Conservation (phyloP, 2,329 filamentous ascomycete genomes). For the Fusarium torulosum region DNA sequence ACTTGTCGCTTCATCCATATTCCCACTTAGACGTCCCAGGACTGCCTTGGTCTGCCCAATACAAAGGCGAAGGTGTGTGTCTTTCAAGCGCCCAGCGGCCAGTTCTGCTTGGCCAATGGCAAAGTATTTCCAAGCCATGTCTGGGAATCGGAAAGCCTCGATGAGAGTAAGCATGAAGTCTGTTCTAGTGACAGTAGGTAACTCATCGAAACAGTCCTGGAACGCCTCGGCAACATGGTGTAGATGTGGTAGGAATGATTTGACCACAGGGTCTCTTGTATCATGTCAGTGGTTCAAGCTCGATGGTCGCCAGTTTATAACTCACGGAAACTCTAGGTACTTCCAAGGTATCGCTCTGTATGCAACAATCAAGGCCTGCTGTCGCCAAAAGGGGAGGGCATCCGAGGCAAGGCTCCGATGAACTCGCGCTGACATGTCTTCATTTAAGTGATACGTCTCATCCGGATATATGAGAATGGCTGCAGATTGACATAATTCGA, state of each 20-base stretch:
- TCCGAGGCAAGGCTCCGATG: slow-evolving; percentile 26
- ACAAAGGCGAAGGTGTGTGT: slow-evolving; percentile 36
- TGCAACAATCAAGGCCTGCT: slow-evolving; percentile 37
- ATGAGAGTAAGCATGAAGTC: slow-evolving; percentile 43
- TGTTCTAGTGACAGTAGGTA: slow-evolving; percentile 27
- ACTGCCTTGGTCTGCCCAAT: slow-evolving; percentile 38
- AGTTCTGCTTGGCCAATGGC: slow-evolving; percentile 34
- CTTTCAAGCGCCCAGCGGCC: slow-evolving; percentile 33
- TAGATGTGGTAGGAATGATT: slow-evolving; percentile 37
- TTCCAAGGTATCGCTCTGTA: slow-evolving; percentile 44
- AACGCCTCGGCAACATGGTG: slow-evolving; percentile 32
- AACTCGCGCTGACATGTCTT: slow-evolving; percentile 33
- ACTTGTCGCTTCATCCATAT: slow-evolving; percentile 35
- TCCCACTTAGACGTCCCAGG: slow-evolving; percentile 39
- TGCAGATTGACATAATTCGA: slow-evolving; percentile 23
- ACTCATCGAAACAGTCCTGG: slow-evolving; percentile 31
- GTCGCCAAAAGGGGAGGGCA: slow-evolving; percentile 32
- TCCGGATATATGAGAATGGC: slow-evolving; percentile 29
- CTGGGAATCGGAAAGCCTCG: slow-evolving; percentile 42
- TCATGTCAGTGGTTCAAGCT: slow-evolving; percentile 21
- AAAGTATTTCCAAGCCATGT: slow-evolving; percentile 45
- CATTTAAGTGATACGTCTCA: slow-evolving; percentile 36
- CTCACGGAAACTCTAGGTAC: slow-evolving; percentile 44
- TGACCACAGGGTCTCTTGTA: slow-evolving; percentile 30
- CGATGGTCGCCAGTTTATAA: slow-evolving; percentile 4